phyloP scores from a whole-genome alignment of 805 yeast species.

The Spathaspora arborariae region DNA sequence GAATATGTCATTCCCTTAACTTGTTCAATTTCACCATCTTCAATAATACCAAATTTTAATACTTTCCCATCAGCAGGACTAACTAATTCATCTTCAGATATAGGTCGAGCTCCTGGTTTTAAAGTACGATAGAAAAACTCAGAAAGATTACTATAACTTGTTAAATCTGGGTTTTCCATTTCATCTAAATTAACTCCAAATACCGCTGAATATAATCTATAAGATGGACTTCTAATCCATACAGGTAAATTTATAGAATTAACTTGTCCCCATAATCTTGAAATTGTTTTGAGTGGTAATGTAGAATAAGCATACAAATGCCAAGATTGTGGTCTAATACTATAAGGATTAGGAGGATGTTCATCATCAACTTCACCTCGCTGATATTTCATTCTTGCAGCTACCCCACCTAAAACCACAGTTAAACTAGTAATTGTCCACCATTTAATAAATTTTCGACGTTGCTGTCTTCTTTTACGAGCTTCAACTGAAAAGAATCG shows the following conservation, averaged over 20 bases:
- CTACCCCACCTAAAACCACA: slow-evolving; percentile 52
- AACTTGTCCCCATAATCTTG: slow-evolving; percentile 92
- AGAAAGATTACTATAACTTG: slow-evolving; percentile 71
- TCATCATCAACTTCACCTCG: slow-evolving; percentile 28
- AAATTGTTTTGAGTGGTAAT: slow-evolving; percentile 83
- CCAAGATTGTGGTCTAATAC: slow-evolving; percentile 76
- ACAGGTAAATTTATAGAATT: slow-evolving; percentile 80
- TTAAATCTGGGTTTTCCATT: slow-evolving; percentile 77
- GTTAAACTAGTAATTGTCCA: slow-evolving; percentile 54
- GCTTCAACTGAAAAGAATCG: slow-evolving; percentile 43
- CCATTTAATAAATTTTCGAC: slow-evolving; percentile 43
- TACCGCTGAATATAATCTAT: slow-evolving; percentile 64
- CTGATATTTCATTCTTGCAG: slow-evolving; percentile 41
- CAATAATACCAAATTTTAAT: slow-evolving; percentile 75
- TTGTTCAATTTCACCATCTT: slow-evolving; percentile 87
- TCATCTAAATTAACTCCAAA: slow-evolving; percentile 91
- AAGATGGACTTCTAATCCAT: slow-evolving; percentile 85
- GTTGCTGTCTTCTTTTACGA: slow-evolving; percentile 34
- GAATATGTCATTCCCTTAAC: slow-evolving; percentile 96
- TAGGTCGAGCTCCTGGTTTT: slow-evolving; percentile 73
- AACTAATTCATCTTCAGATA: slow-evolving; percentile 61
- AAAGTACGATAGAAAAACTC: slow-evolving; percentile 89
- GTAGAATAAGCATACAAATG: slow-evolving; percentile 84
- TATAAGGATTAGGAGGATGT: slow-evolving; percentile 30
- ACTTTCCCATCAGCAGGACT: slow-evolving; percentile 95